A percentile compares a stretch with the other conserved stretches of the same genome.
These are phyloP conservation scores for Trichomonascaceae sp. DNA, from an alignment of 1,139 yeast genomes.

Conservation along the genomic window DNA sequence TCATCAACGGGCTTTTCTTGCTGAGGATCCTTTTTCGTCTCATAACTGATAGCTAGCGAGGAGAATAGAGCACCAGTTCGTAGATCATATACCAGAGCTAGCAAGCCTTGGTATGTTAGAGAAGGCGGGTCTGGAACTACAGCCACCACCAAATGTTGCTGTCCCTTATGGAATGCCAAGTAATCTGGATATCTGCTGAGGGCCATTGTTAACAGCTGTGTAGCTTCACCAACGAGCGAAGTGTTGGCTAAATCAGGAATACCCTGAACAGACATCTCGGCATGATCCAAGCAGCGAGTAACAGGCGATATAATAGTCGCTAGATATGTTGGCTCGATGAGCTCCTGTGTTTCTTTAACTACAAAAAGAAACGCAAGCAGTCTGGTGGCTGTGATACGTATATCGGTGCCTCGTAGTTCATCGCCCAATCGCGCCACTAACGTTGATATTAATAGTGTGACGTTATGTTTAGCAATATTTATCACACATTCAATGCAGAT, in stretches of 20 bases:
- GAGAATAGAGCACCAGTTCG: slow-evolving; percentile 22
- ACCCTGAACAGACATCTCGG: slow-evolving; percentile 18
- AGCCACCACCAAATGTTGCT: slow-evolving; percentile 25
- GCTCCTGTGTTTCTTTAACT: slow-evolving; percentile 9
- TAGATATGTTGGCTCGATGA: slow-evolving; percentile 16
- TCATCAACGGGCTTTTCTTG: not conserved
- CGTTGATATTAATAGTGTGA: slow-evolving; percentile 22
- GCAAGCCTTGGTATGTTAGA: slow-evolving; percentile 8
- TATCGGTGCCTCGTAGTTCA: slow-evolving; percentile 15
- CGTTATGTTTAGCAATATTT: slow-evolving; percentile 22
- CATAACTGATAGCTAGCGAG: slow-evolving; percentile 15
- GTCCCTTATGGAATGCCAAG: slow-evolving; percentile 25
- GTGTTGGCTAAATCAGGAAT: slow-evolving; percentile 18
- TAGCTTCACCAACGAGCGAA: slow-evolving; percentile 23
- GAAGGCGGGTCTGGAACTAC: slow-evolving; percentile 11
- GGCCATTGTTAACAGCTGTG: slow-evolving; percentile 20
- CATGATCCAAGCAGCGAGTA: slow-evolving; percentile 23
- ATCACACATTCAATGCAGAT: slow-evolving; percentile 20
- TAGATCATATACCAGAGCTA: slow-evolving; percentile 25
- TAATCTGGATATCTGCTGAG: slow-evolving; percentile 19
- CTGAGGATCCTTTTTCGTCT: not conserved
- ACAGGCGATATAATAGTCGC: slow-evolving; percentile 22
- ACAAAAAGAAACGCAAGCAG: slow-evolving; percentile 18
- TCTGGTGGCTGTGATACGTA: slow-evolving; percentile 22
- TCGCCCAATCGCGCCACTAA: slow-evolving; percentile 21